Base-by-base conservation (phyloP, 306 rosid species). In the Neltuma alba region DNA sequence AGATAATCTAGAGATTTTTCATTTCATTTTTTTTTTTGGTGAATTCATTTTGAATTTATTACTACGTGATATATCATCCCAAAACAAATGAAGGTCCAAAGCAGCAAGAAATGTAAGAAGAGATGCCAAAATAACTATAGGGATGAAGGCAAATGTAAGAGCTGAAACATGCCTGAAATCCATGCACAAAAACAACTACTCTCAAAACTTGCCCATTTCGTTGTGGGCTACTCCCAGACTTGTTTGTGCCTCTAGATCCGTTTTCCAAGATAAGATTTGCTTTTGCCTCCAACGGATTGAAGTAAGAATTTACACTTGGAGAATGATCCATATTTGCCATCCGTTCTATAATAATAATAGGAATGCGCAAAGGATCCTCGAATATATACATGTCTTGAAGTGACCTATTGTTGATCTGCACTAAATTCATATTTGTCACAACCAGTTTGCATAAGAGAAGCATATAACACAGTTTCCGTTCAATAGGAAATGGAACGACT, bases 171-270 rank as follows among this genome's bases (percentile, higher is more conserved):
- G 86, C 98, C 98, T 92, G 96, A 87, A 94, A 94, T n/a, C 97
- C 97, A 79, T 94, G 98, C 75, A 92, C 98, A 71, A 94, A 94
- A 78, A 92, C 89, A 48, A 88, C 98, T 80, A 89, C 84, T 85
- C 89, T 94, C 81, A 94, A 83, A 80, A 89, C 83, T 21, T 90
- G 90, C 52, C 85, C 87, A 60, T 80, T 84, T 78, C 62, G 85
- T 70, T 80, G 80, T 54, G 54, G 67, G 81, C 69, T 54, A 64
- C 61, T 67, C 79, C 81, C 79, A 44, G 89, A 42, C 81, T 86
- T 91, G 80, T 79, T 76, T 72, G 54, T 47, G 54, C 64, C 61
- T 83, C 80, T 83, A 37, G 89, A 62, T 81, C 86, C 93, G 86
- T 58, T 81, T 76, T 78, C 91, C 52, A 75, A 71, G 70, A 76